A percentile compares a stretch with the other conserved stretches of the same genome.
Conservation (phyloP, 768 basidiomycete genomes). For the Tylopilus subfusipes region DNA sequence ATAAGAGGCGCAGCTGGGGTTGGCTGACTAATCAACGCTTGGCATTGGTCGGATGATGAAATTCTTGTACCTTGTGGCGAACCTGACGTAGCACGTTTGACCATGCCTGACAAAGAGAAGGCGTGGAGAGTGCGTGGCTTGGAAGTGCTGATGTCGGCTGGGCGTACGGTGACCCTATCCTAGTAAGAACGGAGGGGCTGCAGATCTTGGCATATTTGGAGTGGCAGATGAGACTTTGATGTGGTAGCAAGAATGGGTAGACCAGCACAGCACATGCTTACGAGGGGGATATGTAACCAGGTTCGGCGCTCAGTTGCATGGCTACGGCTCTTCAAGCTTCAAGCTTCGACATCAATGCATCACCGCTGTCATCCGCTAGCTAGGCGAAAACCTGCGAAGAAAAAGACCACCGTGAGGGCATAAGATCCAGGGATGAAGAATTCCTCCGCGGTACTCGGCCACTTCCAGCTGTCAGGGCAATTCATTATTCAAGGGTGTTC, state of each 20-base stretch:
- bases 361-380: not conserved
- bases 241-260: not conserved
- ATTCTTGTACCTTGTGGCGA: not conserved
- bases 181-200: too few relatives aligned
- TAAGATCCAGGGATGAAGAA: not conserved
- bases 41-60: not conserved
- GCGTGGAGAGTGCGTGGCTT: not conserved
- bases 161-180: too few relatives aligned
- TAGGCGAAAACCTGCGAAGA: not conserved
- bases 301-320: not conserved
- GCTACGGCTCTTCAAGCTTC: slow-evolving; percentile 1
- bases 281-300: not conserved
- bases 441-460: slow-evolving; percentile 15
- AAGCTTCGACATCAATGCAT: too few relatives aligned
- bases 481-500: slow-evolving; percentile 6
- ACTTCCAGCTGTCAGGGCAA: not conserved
- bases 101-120: not conserved
- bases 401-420: not conserved
- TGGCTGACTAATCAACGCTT: not conserved
- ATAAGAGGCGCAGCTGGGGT: slow-evolving; percentile 1
- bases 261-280: not conserved
- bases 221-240: too few relatives aligned
- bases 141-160: not conserved
- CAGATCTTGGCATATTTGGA: too few relatives aligned
- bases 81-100: not conserved